Evolutionary conservation across 331 rosid species (phyloP), one percentile per base, ranked within the genome.

Genomic region (Quercus tomentella): DNA sequence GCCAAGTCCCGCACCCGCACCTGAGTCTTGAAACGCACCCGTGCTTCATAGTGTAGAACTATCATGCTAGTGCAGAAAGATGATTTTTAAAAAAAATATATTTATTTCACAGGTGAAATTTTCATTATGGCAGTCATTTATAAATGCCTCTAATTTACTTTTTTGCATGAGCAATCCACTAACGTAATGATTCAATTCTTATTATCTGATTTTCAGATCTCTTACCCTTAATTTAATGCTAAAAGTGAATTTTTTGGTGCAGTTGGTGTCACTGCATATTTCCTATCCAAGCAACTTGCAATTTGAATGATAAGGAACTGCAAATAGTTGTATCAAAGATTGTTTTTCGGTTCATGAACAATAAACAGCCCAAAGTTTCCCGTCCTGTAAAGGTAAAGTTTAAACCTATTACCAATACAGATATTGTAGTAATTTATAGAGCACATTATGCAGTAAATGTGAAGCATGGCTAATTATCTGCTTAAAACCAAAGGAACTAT

Each of bases 221-320:
- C 49, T 41, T 41, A 3, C 65, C 65, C 17, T 75, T 49, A 66
- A 26, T 52, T 70, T 70, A 7, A 22, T 25, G n/a, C 33, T 72
- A 2, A 81, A 22, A 60, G 54, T 52, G 30, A 4, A 56, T 68
- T 77, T 76, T 79, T 79, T 68, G 63, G 80, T 83, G 89, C 90
- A 94, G 98, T 75, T 94, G 98, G 98, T 94, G 98, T 77, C 92
- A 92, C 82, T 94, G 97, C 62, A 83, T 92, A 52, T 92, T 94
- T 61, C 98, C 98, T 30, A 89, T 33, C 76, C 93, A 94, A 78
- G 93, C 94, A 67, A 94, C 97, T 20, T 94, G 98, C 82, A 37
- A 71, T 80, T 87, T 92, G 89, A 86, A 91, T 54, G 97, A 92
- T 74, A 90, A 89, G 69, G 93, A 92, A 69, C 84, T 94, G 37